phyloP scores from a whole-genome alignment of 441 rosid genomes.

The Euphorbia schlechtendalii region DNA sequence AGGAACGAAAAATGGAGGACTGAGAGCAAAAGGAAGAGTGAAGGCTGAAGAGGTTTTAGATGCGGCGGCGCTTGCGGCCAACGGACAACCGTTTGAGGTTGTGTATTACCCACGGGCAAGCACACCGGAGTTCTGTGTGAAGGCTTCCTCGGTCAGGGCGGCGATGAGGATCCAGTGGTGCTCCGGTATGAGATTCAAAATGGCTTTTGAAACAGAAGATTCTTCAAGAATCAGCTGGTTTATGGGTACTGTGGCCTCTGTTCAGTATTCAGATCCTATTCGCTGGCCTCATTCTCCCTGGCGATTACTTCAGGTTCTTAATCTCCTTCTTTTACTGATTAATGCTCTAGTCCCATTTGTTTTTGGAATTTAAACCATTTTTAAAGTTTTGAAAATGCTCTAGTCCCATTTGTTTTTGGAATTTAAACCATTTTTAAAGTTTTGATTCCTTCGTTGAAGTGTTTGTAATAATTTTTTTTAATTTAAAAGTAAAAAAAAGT shows the following conservation, averaged over 20 bases:
- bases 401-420: not conserved
- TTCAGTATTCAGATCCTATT: conserved; percentile 67
- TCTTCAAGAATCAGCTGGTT: conserved; percentile 94
- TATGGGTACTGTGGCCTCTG: conserved; percentile 80
- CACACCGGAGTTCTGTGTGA: conserved; percentile 82
- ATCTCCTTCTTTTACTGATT: not conserved
- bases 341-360: not conserved
- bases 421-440: not conserved
- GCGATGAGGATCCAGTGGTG: conserved; percentile 79
- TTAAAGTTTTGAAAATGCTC: not conserved
- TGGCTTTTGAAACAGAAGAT: conserved; percentile 96
- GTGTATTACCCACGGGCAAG: conserved; percentile 85
- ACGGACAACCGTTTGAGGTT: conserved; percentile 64
- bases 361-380: not conserved
- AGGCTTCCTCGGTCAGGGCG: conserved; percentile 53
- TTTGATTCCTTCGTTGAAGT: no score
- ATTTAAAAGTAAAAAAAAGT: no score
- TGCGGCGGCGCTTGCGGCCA: conserved; percentile 57
- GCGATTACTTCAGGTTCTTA: conserved; percentile 75
- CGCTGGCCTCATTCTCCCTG: conserved; percentile 95
- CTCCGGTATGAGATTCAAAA: conserved; percentile 91
- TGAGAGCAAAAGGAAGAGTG: conserved; percentile 47
- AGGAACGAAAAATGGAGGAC: conserved; percentile 29
- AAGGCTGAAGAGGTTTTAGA: conserved; percentile 60
- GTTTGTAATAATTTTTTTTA: no score